Evolutionary conservation across 129 eudicot genomes (phyloP).

Genomic region (Lonicera japonica): DNA sequence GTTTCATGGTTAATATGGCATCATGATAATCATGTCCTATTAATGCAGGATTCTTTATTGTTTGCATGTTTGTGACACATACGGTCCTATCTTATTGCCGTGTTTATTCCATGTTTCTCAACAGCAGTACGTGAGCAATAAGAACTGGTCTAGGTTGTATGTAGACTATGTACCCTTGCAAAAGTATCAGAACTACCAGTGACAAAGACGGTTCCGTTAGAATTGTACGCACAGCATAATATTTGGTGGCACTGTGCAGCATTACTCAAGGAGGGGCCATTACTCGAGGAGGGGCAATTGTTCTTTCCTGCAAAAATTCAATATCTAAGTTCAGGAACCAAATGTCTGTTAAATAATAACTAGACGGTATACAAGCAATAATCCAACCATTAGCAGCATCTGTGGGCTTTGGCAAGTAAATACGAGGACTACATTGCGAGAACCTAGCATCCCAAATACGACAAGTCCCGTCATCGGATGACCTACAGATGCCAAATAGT

Average conservation of each 20-base stretch:
- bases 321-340: slow-evolving; percentile 3
- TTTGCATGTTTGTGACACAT: not conserved
- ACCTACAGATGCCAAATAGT: slow-evolving; percentile 36
- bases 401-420: slow-evolving; percentile 62
- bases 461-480: slow-evolving; percentile 97
- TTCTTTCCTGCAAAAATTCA: slow-evolving; percentile 47
- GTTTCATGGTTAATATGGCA: not conserved
- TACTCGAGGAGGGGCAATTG: slow-evolving; percentile 34
- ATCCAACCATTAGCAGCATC: slow-evolving; percentile 50
- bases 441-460: slow-evolving; percentile 92
- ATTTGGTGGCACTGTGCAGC: slow-evolving; percentile 56
- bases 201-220: slow-evolving; percentile 84
- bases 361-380: slow-evolving; percentile 8
- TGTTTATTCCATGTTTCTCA: not conserved
- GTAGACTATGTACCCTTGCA: slow-evolving; percentile 62
- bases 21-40: not conserved
- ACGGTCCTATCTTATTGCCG: not conserved
- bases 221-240: slow-evolving; percentile 93
- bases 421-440: slow-evolving; percentile 59
- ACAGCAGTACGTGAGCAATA: not conserved
- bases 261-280: slow-evolving; percentile 34
- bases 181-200: slow-evolving; percentile 97
- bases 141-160: not conserved
- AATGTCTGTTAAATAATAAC: slow-evolving; percentile 4
- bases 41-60: not conserved